Percentiles rank a stretch among this genome's conserved stretches.
Evolutionary conservation across 169 alveolate genomes (phyloP).

Genomic region (Eimeria maxima): DNA sequence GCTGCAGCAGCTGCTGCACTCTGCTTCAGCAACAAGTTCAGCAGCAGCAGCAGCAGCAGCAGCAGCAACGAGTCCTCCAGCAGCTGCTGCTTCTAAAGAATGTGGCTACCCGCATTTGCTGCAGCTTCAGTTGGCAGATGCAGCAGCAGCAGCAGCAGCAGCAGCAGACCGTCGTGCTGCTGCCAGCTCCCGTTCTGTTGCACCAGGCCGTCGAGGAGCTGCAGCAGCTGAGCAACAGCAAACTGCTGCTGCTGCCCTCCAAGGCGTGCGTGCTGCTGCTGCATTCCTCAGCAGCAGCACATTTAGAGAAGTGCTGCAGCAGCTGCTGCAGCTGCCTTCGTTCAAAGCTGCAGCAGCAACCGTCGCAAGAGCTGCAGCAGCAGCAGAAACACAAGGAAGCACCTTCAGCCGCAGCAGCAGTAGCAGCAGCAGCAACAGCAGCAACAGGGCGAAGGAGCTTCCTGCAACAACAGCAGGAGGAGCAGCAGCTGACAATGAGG

Average conservation of each 20-base stretch:
- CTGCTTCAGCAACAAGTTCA: too few species aligned
- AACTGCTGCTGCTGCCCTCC: background rate
- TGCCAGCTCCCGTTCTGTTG: too few species aligned
- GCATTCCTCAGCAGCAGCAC: constrained; percentile 26
- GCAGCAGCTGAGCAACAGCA: background rate
- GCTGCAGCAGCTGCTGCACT: background rate
- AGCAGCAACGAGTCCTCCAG: too few species aligned
- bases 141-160: too few species aligned
- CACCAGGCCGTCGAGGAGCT: background rate
- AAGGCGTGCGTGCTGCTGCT: background rate
- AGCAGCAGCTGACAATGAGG: background rate
- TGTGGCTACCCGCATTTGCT: too few species aligned
- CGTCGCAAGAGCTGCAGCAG: constrained; percentile 15
- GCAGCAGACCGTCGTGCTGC: too few species aligned
- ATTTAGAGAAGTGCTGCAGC: constrained; percentile 34
- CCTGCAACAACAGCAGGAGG: background rate
- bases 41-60: too few species aligned
- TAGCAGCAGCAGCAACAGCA: constrained; percentile 1
- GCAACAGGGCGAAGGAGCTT: background rate
- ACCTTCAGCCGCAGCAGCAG: background rate
- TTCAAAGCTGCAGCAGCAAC: constrained; percentile 21
- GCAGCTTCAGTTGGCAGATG: too few species aligned
- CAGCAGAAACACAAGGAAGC: too few species aligned
- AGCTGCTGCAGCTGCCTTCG: constrained; percentile 21
- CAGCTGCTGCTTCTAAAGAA: too few species aligned